Evolutionary conservation across 2,329 filamentous ascomycete genomes (phyloP).

Genomic region (Xylariales sp.): DNA sequence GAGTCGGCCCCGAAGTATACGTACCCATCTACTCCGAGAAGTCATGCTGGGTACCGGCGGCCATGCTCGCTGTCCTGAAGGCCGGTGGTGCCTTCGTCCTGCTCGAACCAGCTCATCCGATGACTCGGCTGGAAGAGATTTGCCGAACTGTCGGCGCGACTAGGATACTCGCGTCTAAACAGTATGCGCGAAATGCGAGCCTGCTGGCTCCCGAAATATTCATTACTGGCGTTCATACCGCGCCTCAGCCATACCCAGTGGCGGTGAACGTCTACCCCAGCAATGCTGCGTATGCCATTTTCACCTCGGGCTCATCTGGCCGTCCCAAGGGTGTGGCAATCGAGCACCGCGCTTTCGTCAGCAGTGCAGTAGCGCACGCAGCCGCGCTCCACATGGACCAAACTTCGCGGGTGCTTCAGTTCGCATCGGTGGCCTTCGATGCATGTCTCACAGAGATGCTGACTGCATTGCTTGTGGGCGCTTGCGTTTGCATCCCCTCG

Average conservation of each 20-base stretch:
- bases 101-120: conserved; percentile 44
- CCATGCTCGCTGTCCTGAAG: conserved; percentile 46
- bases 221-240: neutral
- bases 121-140: conserved; percentile 33
- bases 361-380: conserved; percentile 15
- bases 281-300: conserved; percentile 54
- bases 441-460: conserved; percentile 54
- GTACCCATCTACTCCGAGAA: conserved; percentile 37
- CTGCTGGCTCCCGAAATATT: conserved; percentile 16
- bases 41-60: conserved; percentile 35
- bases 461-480: conserved; percentile 52
- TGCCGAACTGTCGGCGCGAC: conserved; percentile 32
- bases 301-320: conserved; percentile 60
- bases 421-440: conserved; percentile 54
- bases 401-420: conserved; percentile 39
- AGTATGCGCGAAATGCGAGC: neutral
- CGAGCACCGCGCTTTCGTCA: conserved; percentile 28
- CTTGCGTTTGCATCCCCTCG: conserved; percentile 54
- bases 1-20: conserved; percentile 18
- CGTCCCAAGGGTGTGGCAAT: conserved; percentile 60
- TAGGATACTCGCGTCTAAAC: conserved; percentile 20
- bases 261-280: neutral
- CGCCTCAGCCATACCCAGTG: neutral
- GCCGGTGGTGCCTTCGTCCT: conserved; percentile 48
- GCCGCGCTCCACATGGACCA: conserved; percentile 14